Evolutionary conservation across 345 rosid species (phyloP), one percentile per base, ranked within the genome.

Genomic region (Eucalyptus erythrocorys): DNA sequence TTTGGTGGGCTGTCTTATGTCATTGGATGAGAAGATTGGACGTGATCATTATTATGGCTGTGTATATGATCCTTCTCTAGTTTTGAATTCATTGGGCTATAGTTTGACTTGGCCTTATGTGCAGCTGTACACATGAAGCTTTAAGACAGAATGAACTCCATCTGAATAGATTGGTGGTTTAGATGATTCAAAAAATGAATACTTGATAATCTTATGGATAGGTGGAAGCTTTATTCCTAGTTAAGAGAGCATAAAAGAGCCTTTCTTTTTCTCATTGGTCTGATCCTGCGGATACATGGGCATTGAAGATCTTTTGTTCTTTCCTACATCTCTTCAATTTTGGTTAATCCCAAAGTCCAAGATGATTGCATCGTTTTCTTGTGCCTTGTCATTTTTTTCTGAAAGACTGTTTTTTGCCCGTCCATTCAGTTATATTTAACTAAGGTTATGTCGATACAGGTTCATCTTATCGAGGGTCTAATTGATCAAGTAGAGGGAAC

Each of bases 401-500:
- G 82, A 37, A 37, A 10, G 14, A 37, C 27, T 71, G 7, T 71
- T 37, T 71, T 40, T 19, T 3, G 8, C 27, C 47, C 6, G 8
- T 40, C 9, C 8, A 76, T 37, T 68, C 47, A 71, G 82, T 21
- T 76, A 76, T 45, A 50, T 80, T 42, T 88, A 87, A 88, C 85
- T 48, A 57, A 32, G 53, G 24, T 1, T 88, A 61, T 64, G 43
- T 88, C 26, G 9, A 42, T 90, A 88, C 95, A 97, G 99, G 99
- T 96, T 92, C 99, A 93, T 93, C 96, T 97, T 86, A 95, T 97
- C 5, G 98, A 97, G 93, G 99, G 99, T 21, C 95, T 97, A 80
- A 93, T 97, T 53, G 99, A 97, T 93, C 98, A 97, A 95, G 98
- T 97, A 51, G 96, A 96, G 87, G 98, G 97, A 89, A 95, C 96